Evolutionary conservation across 1,284 basidiomycete species (phyloP).

Genomic region (Apiotrichum veenhuisii): DNA sequence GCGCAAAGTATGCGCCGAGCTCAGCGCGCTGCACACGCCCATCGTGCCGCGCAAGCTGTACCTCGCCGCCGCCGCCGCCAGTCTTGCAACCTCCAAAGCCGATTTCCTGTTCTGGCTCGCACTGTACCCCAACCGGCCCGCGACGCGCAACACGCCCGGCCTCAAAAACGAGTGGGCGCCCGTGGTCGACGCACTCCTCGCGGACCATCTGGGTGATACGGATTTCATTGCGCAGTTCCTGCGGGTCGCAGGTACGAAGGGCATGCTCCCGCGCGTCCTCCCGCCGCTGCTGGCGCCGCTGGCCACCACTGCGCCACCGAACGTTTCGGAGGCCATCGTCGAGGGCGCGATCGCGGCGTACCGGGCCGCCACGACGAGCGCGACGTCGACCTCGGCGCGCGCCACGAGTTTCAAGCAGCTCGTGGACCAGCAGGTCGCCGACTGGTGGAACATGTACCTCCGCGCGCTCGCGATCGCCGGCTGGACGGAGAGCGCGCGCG

Average conservation of each 20-base stretch:
- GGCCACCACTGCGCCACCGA: constrained; percentile 17
- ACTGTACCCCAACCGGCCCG: constrained; percentile 38
- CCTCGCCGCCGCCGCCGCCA: constrained; percentile 24
- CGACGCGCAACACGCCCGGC: constrained; percentile 22
- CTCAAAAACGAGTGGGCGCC: constrained; percentile 32
- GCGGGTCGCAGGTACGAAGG: constrained; percentile 27
- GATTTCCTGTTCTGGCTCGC: constrained; percentile 36
- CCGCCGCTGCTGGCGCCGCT: constrained; percentile 26
- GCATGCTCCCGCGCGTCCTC: constrained; percentile 30
- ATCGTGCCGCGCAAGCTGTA: constrained; percentile 32
- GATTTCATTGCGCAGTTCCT: constrained; percentile 27
- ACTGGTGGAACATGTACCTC: constrained; percentile 33
- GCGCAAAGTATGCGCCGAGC: constrained; percentile 30
- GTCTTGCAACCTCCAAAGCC: constrained; percentile 1
- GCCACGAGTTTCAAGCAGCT: constrained; percentile 13
- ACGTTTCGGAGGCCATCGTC: constrained; percentile 16
- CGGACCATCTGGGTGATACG: constrained; percentile 17
- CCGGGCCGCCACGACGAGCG: constrained; percentile 17
- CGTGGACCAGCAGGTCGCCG: constrained; percentile 15
- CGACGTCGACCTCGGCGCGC: constrained; percentile 17
- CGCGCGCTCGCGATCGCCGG: constrained; percentile 25
- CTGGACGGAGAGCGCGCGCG: constrained; percentile 24
- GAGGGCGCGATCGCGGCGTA: constrained; percentile 19
- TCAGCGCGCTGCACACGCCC: constrained; percentile 23
- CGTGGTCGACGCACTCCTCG: constrained; percentile 20